Evolutionary conservation across 1,284 basidiomycete species (phyloP).

Genomic region (Leccinum subrobustum): DNA sequence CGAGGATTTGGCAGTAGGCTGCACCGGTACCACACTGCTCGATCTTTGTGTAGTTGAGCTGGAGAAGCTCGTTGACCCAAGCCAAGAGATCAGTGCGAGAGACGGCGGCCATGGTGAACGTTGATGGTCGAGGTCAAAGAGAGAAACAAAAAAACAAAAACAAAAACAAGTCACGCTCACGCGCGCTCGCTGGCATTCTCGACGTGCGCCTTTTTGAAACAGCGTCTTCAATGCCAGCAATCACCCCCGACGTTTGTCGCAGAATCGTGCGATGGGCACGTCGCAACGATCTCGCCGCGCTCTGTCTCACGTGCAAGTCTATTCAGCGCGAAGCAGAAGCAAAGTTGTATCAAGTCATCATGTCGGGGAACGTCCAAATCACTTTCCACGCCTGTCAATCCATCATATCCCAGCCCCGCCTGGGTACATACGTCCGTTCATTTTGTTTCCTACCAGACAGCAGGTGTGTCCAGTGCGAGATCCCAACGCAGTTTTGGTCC

Average conservation of each 20-base stretch:
- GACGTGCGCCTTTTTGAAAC: not conserved
- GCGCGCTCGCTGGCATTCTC: not conserved
- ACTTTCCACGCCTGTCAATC: conserved; percentile 31
- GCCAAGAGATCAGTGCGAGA: conserved; percentile 86
- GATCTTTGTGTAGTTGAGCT: conserved; percentile 89
- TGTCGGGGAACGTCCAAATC: conserved; percentile 22
- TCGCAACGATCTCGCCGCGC: conserved; percentile 25
- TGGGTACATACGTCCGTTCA: conserved; percentile 28
- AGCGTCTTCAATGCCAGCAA: conserved; percentile 16
- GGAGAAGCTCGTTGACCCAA: conserved; percentile 95
- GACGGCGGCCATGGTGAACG: conserved; percentile 25
- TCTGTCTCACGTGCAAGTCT: conserved; percentile 29
- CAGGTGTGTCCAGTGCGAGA: conserved; percentile 21
- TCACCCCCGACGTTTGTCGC: conserved; percentile 26
- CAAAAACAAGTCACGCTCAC: not conserved
- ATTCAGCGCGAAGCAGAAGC: conserved; percentile 32
- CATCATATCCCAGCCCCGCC: conserved; percentile 25
- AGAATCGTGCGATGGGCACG: conserved; percentile 31
- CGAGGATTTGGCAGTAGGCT: conserved; percentile 90
- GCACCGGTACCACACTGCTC: conserved; percentile 93
- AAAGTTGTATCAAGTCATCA: conserved; percentile 29
- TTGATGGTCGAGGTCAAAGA: conserved; percentile 6
- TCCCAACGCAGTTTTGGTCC: conserved; percentile 16
- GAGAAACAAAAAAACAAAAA: not conserved
- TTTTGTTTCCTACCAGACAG: conserved; percentile 26